phyloP scores from a whole-genome alignment of 75 land plant genomes.

The Azolla pinnata region DNA sequence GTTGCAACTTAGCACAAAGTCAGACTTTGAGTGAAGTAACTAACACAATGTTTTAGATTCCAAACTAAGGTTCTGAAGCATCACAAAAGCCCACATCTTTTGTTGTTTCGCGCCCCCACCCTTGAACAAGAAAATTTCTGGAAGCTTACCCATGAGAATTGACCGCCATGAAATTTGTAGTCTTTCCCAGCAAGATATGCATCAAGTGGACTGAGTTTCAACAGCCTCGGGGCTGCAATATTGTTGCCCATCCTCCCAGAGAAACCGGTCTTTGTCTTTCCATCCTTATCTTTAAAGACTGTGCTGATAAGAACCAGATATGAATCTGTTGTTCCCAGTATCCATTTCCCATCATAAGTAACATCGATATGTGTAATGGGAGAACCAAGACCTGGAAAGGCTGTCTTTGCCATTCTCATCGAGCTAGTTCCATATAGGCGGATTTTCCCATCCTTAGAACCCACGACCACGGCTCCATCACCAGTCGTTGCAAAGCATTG shows the following conservation, averaged over 20 bases:
- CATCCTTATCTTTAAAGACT: conserved; percentile 86
- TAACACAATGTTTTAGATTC: too few species aligned
- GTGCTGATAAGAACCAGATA: conserved; percentile 91
- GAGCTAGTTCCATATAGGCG: conserved; percentile 75
- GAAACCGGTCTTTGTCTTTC: conserved; percentile 88
- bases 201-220: conserved; percentile 93
- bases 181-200: conserved; percentile 73
- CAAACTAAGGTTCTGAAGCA: too few species aligned
- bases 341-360: conserved; percentile 97
- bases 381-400: conserved; percentile 95
- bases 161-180: conserved; percentile 83
- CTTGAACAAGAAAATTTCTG: too few species aligned
- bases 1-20: too few species aligned
- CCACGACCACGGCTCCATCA: conserved; percentile 94
- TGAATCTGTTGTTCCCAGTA: conserved; percentile 90
- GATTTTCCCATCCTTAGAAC: conserved; percentile 93
- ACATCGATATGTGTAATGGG: conserved; percentile 98
- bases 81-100: too few species aligned
- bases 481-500: conserved; percentile 97
- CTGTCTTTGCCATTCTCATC: conserved; percentile 96
- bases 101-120: too few species aligned
- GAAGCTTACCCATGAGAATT: conserved; percentile 93
- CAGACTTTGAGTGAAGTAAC: too few species aligned
- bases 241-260: conserved; percentile 90
- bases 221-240: conserved; percentile 87